Percentiles rank a stretch among this genome's conserved stretches.
phyloP scores from a whole-genome alignment of 2,329 filamentous ascomycete genomes.

The Ustulina deusta region DNA sequence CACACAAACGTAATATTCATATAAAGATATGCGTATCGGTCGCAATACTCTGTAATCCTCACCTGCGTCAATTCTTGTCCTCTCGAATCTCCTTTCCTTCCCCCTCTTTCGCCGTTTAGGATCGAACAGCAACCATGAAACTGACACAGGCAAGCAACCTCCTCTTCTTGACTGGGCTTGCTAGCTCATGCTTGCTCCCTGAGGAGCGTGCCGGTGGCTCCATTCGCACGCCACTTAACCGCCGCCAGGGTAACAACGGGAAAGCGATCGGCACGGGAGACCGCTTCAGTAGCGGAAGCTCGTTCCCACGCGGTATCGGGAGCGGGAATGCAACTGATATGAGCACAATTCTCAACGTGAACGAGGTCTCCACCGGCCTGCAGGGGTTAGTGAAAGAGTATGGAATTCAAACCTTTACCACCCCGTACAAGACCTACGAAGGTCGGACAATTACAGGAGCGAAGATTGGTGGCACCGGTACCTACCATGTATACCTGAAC shows the following conservation, averaged over 20 bases:
- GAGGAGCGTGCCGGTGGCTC: conserved; percentile 40
- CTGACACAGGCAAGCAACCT: conserved; percentile 26
- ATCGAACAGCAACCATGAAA: conserved; percentile 33
- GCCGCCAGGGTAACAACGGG: conserved; percentile 35
- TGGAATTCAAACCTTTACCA: conserved; percentile 55
- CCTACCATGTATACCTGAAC: conserved; percentile 64
- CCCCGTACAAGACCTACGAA: conserved; percentile 58
- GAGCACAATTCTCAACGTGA: conserved; percentile 56
- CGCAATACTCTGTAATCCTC: neutral
- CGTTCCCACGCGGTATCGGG: conserved; percentile 58
- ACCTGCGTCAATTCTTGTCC: too few species aligned
- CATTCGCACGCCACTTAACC: conserved; percentile 29
- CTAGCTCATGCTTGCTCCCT: conserved; percentile 40
- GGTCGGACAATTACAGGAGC: conserved; percentile 54
- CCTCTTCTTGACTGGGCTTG: conserved; percentile 33
- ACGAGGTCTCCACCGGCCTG: conserved; percentile 57
- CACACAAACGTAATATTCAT: conserved; percentile 6
- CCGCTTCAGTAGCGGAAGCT: conserved; percentile 55
- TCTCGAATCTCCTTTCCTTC: neutral
- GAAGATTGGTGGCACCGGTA: conserved; percentile 58
- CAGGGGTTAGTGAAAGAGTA: conserved; percentile 56
- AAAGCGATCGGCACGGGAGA: conserved; percentile 50
- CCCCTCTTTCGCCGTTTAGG: neutral
- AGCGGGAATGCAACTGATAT: conserved; percentile 52
- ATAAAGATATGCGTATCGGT: conserved; percentile 22